Evolutionary conservation across 2,329 filamentous ascomycete species (phyloP).

Genomic region (Drechslera avenae): DNA sequence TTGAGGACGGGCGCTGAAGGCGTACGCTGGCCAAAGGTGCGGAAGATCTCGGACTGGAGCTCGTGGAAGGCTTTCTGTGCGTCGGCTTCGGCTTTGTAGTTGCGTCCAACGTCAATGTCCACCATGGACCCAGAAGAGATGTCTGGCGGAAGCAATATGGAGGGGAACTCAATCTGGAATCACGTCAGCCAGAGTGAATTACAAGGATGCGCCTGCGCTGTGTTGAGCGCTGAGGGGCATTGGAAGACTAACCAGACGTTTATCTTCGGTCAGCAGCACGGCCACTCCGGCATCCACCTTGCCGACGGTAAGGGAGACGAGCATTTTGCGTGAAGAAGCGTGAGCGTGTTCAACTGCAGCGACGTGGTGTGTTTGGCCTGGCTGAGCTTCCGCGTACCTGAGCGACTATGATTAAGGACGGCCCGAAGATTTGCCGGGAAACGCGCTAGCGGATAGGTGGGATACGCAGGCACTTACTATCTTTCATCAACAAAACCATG

Average conservation of each 20-base stretch:
- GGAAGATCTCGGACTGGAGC: constrained; percentile 88
- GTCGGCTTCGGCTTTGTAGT: constrained; percentile 75
- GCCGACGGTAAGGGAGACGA: constrained; percentile 96
- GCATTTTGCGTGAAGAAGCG: constrained; percentile 63
- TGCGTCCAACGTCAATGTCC: constrained; percentile 93
- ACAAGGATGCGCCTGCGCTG: constrained; percentile 27
- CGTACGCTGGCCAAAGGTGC: constrained; percentile 80
- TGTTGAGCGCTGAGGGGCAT: constrained; percentile 19
- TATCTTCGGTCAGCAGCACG: constrained; percentile 94
- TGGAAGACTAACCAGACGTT: constrained; percentile 75
- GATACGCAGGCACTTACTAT: neutral
- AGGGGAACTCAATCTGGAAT: constrained; percentile 92
- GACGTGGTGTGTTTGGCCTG: constrained; percentile 5
- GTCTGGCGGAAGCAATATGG: constrained; percentile 91
- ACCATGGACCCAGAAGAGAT: constrained; percentile 97
- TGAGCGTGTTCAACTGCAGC: neutral
- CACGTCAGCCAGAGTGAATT: constrained; percentile 30
- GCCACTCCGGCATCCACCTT: constrained; percentile 99
- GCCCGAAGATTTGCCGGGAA: constrained; percentile 11
- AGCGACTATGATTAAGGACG: constrained; percentile 4
- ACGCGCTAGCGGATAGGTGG: constrained; percentile 4
- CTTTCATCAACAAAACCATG: neutral
- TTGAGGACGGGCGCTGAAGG: constrained; percentile 79
- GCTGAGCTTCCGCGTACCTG: constrained; percentile 13
- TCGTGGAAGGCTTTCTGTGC: constrained; percentile 76